A percentile compares a stretch with the other conserved stretches of the same genome.
Conservation (phyloP, 2,329 filamentous ascomycete species). For the Graphilbum ipis-grandicollis region DNA sequence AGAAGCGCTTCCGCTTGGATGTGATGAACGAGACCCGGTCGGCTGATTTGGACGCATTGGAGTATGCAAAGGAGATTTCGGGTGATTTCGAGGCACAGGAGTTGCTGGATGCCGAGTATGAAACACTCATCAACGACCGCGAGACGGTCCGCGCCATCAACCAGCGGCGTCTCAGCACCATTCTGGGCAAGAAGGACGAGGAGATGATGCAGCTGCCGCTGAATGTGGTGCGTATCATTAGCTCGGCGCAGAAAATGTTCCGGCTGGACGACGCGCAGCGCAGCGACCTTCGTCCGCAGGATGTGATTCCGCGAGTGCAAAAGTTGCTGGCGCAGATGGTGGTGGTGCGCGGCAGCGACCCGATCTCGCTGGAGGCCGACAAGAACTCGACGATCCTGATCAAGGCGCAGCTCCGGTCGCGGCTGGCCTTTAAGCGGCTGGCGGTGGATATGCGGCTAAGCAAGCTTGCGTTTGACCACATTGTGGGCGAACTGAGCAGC, state of each 20-base stretch:
- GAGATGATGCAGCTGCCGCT: constrained; percentile 82
- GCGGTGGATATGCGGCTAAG: constrained; percentile 74
- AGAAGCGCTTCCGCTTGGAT: constrained; percentile 69
- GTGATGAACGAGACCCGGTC: constrained; percentile 50
- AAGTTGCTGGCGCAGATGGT: constrained; percentile 60
- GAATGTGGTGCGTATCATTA: constrained; percentile 79
- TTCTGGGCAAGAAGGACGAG: constrained; percentile 46
- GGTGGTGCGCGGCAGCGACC: constrained; percentile 72
- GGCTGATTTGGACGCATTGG: constrained; percentile 54
- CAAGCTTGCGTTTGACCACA: constrained; percentile 81
- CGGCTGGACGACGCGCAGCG: constrained; percentile 70
- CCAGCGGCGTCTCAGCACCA: constrained; percentile 16
- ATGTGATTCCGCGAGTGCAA: constrained; percentile 68
- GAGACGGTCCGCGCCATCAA: constrained; percentile 55
- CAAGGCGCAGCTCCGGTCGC: constrained; percentile 79
- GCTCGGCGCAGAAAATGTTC: constrained; percentile 80
- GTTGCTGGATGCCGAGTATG: constrained; percentile 77
- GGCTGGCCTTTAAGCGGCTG: constrained; percentile 82
- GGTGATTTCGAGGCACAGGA: constrained; percentile 79
- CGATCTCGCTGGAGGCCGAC: constrained; percentile 73
- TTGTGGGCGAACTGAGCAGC: constrained; percentile 78
- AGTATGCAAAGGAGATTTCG: constrained; percentile 71
- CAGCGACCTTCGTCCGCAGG: constrained; percentile 76
- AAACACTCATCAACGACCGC: constrained; percentile 58
- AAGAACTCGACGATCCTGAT: constrained; percentile 76